Conservation (phyloP, 2,329 filamentous ascomycete species). For the Aspergillus melleus region DNA sequence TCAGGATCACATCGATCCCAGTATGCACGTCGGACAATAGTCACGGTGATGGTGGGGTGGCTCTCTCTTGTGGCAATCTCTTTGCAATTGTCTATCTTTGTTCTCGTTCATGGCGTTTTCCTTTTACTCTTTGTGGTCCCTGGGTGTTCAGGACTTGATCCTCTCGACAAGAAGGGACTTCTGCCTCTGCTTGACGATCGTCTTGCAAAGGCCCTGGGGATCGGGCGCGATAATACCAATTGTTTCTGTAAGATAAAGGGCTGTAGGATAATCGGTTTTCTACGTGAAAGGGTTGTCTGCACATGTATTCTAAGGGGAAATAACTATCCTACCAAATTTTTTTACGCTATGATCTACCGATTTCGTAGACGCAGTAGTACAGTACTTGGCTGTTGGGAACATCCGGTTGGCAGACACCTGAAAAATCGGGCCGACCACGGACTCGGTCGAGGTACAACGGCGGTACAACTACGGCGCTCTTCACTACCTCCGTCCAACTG, state of each 20-base stretch:
- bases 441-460: not conserved
- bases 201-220: not conserved
- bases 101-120: not conserved
- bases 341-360: too few species aligned
- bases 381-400: too few species aligned
- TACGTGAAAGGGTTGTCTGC: not conserved
- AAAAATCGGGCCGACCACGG: not conserved
- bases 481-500: slow-evolving; percentile 1
- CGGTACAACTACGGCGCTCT: not conserved
- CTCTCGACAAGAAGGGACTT: not conserved
- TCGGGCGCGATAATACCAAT: not conserved
- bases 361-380: too few species aligned
- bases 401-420: not conserved
- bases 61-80: not conserved
- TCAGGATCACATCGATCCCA: slow-evolving; percentile 35
- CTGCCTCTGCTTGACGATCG: not conserved
- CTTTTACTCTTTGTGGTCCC: not conserved
- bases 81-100: not conserved
- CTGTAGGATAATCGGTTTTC: not conserved
- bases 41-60: not conserved
- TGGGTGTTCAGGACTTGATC: not conserved
- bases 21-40: slow-evolving; percentile 37
- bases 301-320: not conserved
- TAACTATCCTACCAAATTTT: too few species aligned
- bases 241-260: not conserved